A percentile compares a stretch with the other conserved stretches of the same genome.
phyloP scores from a whole-genome alignment of 2,329 filamentous ascomycete genomes.

The Aspergillus phoenicis region DNA sequence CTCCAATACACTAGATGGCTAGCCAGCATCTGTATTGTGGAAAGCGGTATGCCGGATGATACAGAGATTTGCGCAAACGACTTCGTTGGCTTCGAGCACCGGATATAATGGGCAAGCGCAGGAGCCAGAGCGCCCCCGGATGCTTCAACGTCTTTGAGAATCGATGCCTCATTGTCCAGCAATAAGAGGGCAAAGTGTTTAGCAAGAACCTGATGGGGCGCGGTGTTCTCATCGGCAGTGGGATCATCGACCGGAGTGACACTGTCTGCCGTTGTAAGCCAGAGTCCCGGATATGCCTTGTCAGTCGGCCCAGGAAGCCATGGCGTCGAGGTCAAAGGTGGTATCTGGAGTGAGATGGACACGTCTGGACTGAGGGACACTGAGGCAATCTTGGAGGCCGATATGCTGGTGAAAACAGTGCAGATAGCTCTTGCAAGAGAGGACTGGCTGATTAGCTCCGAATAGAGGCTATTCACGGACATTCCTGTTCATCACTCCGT shows the following conservation, averaged over 20 bases:
- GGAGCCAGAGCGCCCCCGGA: conserved; percentile 75
- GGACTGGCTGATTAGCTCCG: conserved; percentile 60
- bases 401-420: conserved; percentile 78
- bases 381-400: conserved; percentile 82
- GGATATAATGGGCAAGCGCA: conserved; percentile 73
- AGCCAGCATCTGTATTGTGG: conserved; percentile 82
- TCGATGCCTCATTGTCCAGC: conserved; percentile 77
- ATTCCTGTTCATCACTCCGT: conserved; percentile 29
- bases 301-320: conserved; percentile 72
- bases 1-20: conserved; percentile 97
- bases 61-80: conserved; percentile 72
- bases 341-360: conserved; percentile 65
- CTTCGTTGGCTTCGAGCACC: conserved; percentile 62
- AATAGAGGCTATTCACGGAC: conserved; percentile 43
- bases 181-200: conserved; percentile 86
- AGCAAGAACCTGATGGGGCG: conserved; percentile 64
- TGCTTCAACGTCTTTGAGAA: conserved; percentile 68
- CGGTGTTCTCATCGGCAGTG: conserved; percentile 59
- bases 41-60: conserved; percentile 66
- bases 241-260: conserved; percentile 69
- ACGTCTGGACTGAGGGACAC: conserved; percentile 69
- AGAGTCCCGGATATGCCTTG: conserved; percentile 71
- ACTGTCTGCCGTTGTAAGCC: conserved; percentile 84
- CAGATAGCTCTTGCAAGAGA: conserved; percentile 81
- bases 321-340: conserved; percentile 66